phyloP scores from a whole-genome alignment of 2,329 filamentous ascomycete genomes.

The Akanthomyces muscarius region DNA sequence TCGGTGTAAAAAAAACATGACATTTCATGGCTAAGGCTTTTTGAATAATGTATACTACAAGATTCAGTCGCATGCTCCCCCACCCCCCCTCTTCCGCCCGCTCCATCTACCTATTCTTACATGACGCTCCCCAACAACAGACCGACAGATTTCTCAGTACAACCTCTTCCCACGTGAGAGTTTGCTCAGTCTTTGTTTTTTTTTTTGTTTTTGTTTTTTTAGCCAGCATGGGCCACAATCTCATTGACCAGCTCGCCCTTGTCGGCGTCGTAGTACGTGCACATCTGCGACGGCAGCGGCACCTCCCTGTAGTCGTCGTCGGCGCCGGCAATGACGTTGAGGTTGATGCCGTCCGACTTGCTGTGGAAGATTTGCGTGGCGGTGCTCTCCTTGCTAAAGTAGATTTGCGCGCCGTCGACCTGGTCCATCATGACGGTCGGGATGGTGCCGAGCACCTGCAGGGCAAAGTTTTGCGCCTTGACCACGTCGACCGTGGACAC shows the following conservation, averaged over 20 bases:
- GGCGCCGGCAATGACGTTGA: conserved; percentile 69
- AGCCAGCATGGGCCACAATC: conserved; percentile 93
- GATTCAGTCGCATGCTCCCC: not conserved
- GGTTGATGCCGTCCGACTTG: conserved; percentile 82
- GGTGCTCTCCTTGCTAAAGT: conserved; percentile 75
- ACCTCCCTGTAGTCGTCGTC: conserved; percentile 84
- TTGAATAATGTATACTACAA: not conserved
- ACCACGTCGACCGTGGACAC: conserved; percentile 92
- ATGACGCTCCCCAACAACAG: not conserved
- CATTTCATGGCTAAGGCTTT: not conserved
- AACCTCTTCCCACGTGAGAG: not conserved
- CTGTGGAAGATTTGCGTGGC: conserved; percentile 81
- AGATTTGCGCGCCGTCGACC: conserved; percentile 84
- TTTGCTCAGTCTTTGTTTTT: no score
- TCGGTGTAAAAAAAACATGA: not conserved
- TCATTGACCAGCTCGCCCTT: conserved; percentile 79
- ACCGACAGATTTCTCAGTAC: not conserved
- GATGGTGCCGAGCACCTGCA: conserved; percentile 83
- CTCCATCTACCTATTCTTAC: conserved; percentile 7
- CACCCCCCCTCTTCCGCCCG: no score
- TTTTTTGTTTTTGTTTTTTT: conserved; percentile 21
- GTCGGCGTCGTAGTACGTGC: conserved; percentile 64
- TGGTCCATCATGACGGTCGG: conserved; percentile 91
- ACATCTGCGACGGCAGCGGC: conserved; percentile 84
- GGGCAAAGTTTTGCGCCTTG: conserved; percentile 88